phyloP scores from a whole-genome alignment of 2,329 filamentous ascomycete species.

The Tolypocladium amazonense region DNA sequence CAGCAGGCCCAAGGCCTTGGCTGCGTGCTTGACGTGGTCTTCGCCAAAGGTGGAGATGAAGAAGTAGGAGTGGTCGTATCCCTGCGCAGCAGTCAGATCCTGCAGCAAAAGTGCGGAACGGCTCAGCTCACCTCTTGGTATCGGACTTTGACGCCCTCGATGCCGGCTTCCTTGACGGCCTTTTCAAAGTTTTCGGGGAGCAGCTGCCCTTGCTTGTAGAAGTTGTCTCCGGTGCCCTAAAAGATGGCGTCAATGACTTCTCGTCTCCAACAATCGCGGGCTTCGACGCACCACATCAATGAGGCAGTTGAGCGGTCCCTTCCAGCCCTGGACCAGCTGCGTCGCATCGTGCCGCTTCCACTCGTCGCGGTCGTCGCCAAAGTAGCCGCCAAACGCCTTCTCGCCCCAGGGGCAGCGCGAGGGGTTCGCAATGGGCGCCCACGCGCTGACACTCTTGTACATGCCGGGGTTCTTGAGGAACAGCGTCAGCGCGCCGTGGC shows the following conservation, averaged over 20 bases:
- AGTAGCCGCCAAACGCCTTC: conserved; percentile 89
- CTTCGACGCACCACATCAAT: conserved; percentile 67
- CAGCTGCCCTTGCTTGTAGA: conserved; percentile 89
- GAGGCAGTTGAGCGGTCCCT: conserved; percentile 60
- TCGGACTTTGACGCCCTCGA: conserved; percentile 63
- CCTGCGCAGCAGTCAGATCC: conserved; percentile 29
- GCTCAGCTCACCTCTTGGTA: conserved; percentile 57
- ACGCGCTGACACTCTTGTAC: conserved; percentile 84
- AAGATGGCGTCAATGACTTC: neutral
- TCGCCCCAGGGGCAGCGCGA: conserved; percentile 82
- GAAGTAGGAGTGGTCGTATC: conserved; percentile 96
- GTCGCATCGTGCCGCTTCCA: conserved; percentile 92
- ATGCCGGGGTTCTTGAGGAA: conserved; percentile 84
- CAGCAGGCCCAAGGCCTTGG: conserved; percentile 57
- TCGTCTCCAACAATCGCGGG: neutral
- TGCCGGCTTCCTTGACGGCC: conserved; percentile 66
- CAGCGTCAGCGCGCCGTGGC: conserved; percentile 85
- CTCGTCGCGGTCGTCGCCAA: conserved; percentile 63
- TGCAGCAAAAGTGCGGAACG: neutral
- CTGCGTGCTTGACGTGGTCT: conserved; percentile 86
- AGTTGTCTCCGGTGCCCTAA: conserved; percentile 85
- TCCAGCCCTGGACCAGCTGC: conserved; percentile 71
- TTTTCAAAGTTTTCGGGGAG: conserved; percentile 85
- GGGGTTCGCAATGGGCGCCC: conserved; percentile 85
- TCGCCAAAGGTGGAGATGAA: conserved; percentile 87